Evolutionary conservation across 1,139 yeast genomes (phyloP).

Genomic region (Debaryomyces subglobosus): DNA sequence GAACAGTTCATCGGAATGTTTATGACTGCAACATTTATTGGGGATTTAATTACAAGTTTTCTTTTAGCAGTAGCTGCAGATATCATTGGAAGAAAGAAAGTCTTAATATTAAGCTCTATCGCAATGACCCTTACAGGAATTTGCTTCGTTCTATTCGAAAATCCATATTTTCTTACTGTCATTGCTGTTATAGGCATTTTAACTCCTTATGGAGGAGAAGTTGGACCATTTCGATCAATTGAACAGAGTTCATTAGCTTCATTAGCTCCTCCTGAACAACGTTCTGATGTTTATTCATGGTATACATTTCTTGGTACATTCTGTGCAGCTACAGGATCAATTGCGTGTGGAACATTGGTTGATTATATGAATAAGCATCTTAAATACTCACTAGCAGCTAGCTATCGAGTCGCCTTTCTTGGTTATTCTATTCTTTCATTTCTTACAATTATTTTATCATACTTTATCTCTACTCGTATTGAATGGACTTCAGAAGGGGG

Average conservation of each 20-base stretch:
- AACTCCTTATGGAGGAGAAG: conserved; percentile 49
- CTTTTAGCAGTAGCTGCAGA: conserved; percentile 37
- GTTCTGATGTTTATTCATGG: conserved; percentile 49
- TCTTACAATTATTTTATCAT: conserved; percentile 22
- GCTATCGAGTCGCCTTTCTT: conserved; percentile 35
- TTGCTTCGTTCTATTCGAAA: conserved; percentile 26
- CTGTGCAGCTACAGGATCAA: conserved; percentile 41
- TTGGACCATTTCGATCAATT: conserved; percentile 45
- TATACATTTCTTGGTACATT: conserved; percentile 42
- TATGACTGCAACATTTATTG: conserved; percentile 41
- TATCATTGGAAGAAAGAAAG: conserved; percentile 34
- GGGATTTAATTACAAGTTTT: conserved; percentile 41
- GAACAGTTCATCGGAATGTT: conserved; percentile 40
- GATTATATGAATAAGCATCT: conserved; percentile 22
- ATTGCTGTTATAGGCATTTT: conserved; percentile 38
- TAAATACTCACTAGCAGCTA: conserved; percentile 23
- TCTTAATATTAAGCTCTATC: conserved; percentile 31
- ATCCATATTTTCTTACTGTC: conserved; percentile 25
- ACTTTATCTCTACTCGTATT: conserved; percentile 21
- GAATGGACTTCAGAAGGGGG: conserved; percentile 19
- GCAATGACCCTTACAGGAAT: conserved; percentile 36
- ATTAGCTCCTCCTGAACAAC: conserved; percentile 27
- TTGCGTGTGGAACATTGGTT: conserved; percentile 33
- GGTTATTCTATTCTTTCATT: conserved; percentile 26
- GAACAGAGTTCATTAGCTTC: conserved; percentile 45